Evolutionary conservation across 2,329 filamentous ascomycete genomes (phyloP), one percentile per base, ranked within the genome.

Genomic region (Emergomyces pasteurianus): DNA sequence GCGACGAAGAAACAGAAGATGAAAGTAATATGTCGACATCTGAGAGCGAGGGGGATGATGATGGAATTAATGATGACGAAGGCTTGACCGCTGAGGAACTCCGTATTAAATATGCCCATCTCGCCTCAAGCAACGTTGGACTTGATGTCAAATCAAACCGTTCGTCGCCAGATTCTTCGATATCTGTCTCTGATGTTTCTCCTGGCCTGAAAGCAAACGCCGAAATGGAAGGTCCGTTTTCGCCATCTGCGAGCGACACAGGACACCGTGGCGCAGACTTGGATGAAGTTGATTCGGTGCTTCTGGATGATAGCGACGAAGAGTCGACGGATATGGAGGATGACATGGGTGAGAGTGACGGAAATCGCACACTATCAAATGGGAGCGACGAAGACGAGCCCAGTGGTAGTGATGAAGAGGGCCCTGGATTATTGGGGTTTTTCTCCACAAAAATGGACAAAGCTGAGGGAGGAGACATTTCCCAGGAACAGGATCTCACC

Each of bases 1-100:
- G 86, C 89, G 67, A 74, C 21, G 72, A 67, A 18, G 70, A 73
- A 61, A 89, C 86, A 0, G 80, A 80, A 18, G 78, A 79, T 36
- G 82, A 79, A 61, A 74, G 72, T 53, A 80, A 81, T 40, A 81
- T 71, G 79, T 81, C 65, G 69, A 79, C 65, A 66, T 76, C 72
- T 34, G 78, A 79, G 34, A 72, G 71, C 12, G 80, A 76, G 21
- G 71, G 71, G 1, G 72, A 74, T 14, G 74, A 75, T 46, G 68
- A 73, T 16, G 71, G 66, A 38, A 61, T 68, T 43, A 72, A 77
- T 64, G 73, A 76, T 62, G 78, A 80, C 66, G 77, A 75, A 59
- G 70, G 68, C 10, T 67, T 80, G 60, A 79, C 77, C 18, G 71
- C 75, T 12, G 78, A 80, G 63, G 73, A 79, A 62, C 73, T 80